Base-by-base conservation (phyloP, 2,329 filamentous ascomycete genomes). In the Sporothrix curviconia region DNA sequence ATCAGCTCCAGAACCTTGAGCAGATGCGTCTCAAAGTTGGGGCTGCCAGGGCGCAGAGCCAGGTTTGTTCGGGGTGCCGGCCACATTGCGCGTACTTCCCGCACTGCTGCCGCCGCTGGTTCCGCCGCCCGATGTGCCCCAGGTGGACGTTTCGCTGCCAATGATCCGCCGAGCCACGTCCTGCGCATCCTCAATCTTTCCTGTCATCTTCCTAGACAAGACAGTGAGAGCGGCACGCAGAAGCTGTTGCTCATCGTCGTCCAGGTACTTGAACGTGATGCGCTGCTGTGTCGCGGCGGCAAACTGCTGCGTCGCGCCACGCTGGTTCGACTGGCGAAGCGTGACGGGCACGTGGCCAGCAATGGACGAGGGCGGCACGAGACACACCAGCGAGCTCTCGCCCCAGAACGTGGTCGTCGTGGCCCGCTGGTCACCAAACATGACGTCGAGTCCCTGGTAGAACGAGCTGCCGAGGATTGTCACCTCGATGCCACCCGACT, bases 401-500 rank as follows among this genome's bases (percentile, higher is more conserved):
- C 88, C 86, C 87, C 88, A 92, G 68, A 82, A 94, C 0, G 87
- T 90, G 1, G 89, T 92, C 0, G 86, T 89, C 0, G 86, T 79
- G 1, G 81, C 81, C 63, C 76, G 78, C 49, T 77, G 73, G 34
- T 79, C 74, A 22, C 92, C 92, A 69, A 96, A 96, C 71, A 91
- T 87, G 56, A 96, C 89, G 61, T 92, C 88, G 61, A 95, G 79
- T 1, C 71, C 87, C 60, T 81, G 86, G 62, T 84, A 86, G 68
- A 96, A 95, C 14, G 86, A 84, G 62, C 85, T 88, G 17, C 92
- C 91, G 8, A 95, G 76, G 57, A 94, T 82, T 0, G 89, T 92
- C 3, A 96, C 90, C 69, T 96, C 91, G 54, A 90, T 91, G 42
- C 91, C 91, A 59, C 91, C 91, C 36, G 83, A 83, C 59, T 85